Evolutionary conservation across 78 protist species (phyloP), one percentile per base, ranked within the genome.

Genomic region (Dictyostelium citrinum): DNA sequence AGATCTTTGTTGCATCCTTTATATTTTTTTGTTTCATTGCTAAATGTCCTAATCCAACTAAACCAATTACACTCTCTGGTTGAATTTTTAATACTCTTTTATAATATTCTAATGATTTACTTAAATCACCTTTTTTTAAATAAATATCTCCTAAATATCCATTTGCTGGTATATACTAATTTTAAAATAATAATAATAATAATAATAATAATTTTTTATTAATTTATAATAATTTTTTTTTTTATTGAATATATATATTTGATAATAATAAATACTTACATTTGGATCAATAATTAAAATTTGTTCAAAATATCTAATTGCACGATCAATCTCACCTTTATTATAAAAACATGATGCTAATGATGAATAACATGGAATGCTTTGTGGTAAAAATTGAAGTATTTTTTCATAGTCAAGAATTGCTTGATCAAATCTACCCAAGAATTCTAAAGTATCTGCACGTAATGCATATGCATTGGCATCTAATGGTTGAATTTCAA

Each of bases 91-190:
- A 27, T 10, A 88, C 39, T 12, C 16, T 76, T 67, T 88, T 78
- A 78, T 79, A 88, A 49, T 79, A 49, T 14, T 45, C 68, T 39
- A 88, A 78, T 49, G 93, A 11, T 67, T 78, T 41, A 17, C 1
- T 12, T 27, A 64, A 22, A 33, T 76, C 24, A 33, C 61, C 61
- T 16, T 22, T 11, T 14, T 79, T 88, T 31, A 88, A 16, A 64
- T 88, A 61, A 6, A 88, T n/a, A 43, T 88, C 93, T 43, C 93
- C 82, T 12, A 88, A 46, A n/a, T n/a, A 22, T 29, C 93, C 93
- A 68, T 64, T 31, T 64, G 85, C 93, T 64, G 93, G 83, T 33
- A 78, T 8, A 88, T 88, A 77, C 84, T 86, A 24, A 41, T n/a
- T n/a, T n/a, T n/a, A n/a, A n/a, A n/a, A n/a, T n/a, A n/a, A n/a